Evolutionary conservation across 345 rosid species (phyloP).

Genomic region (Bruguiera parviflora): DNA sequence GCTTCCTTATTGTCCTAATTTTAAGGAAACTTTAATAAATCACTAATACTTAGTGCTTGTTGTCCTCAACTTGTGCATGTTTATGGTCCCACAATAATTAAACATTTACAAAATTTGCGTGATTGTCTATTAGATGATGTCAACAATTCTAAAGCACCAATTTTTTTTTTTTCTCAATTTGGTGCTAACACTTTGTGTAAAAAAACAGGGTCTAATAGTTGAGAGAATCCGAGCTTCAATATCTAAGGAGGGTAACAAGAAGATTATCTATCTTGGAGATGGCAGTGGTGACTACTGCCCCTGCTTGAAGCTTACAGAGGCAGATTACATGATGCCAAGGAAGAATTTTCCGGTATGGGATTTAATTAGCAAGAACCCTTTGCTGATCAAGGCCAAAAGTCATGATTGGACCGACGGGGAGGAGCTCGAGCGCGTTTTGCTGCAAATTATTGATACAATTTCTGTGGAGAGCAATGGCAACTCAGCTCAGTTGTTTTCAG

Average conservation of each 20-base stretch:
- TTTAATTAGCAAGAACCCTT: constrained; percentile 50
- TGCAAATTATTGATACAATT: constrained; percentile 32
- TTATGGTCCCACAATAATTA: neutral
- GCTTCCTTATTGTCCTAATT: neutral
- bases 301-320: constrained; percentile 50
- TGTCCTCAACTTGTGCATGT: neutral
- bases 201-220: constrained; percentile 48
- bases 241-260: constrained; percentile 42
- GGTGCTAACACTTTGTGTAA: neutral
- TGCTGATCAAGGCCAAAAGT: constrained; percentile 54
- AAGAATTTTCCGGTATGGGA: constrained; percentile 83
- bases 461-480: neutral
- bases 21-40: neutral
- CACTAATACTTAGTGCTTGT: neutral
- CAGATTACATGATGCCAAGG: constrained; percentile 76
- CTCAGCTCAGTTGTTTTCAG: constrained; percentile 24
- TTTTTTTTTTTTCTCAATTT: neutral
- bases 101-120: neutral
- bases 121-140: neutral
- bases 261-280: constrained; percentile 75
- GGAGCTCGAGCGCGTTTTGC: constrained; percentile 44
- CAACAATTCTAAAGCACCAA: neutral
- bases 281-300: constrained; percentile 89
- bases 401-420: constrained; percentile 75
- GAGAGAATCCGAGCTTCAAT: constrained; percentile 64